Base-by-base conservation (phyloP, 192 early-diverging fungal genomes). In the Gigaspora rosea region DNA sequence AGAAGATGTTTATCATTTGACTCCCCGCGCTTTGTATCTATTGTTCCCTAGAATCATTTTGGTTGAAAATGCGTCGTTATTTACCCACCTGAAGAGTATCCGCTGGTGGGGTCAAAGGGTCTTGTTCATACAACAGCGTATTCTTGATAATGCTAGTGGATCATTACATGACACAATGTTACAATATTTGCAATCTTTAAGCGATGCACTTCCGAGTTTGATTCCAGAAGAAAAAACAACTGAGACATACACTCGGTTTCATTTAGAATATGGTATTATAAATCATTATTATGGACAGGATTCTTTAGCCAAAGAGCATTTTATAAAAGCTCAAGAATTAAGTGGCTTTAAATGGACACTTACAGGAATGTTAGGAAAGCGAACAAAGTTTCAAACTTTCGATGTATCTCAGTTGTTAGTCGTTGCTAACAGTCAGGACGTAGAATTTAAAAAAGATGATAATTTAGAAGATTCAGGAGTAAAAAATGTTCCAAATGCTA, bases 351-450 rank as follows among this genome's bases (percentile, higher is more conserved):
- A 88, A 75, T 98, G 95, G 93, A 86, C 90, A 65, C 78, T 99
- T 63, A 95, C 94, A 0, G 97, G 97, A 27, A 94, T 93, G 27
- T 80, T 95, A 70, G 97, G 97, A 77, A 88, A 87, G 73, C 90
- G 96, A 51, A 99, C 97, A 33, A 94, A 92, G 82, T 97, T 97
- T 85, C 97, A 99, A 81, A 84, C 81, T 2, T 94, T 89, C 77
- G 95, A 97, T 83, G 87, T 94, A 1, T 86, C 95, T 10, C 97
- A 99, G 77, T 86, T 99, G 9, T 94, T 98, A 13, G 83, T 99
- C n/a, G 66, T 94, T 16, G 97, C 97, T 0, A 90, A 93, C 76
- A 96, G 94, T 10, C 33, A 80, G 41, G 80, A 76, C 2, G 56
- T 75, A 12, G 73, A 75, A 50, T 47, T 20, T 15, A 62, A 15